phyloP scores from a whole-genome alignment of 2,329 filamentous ascomycete genomes.

The Exophiala alcalophila region DNA sequence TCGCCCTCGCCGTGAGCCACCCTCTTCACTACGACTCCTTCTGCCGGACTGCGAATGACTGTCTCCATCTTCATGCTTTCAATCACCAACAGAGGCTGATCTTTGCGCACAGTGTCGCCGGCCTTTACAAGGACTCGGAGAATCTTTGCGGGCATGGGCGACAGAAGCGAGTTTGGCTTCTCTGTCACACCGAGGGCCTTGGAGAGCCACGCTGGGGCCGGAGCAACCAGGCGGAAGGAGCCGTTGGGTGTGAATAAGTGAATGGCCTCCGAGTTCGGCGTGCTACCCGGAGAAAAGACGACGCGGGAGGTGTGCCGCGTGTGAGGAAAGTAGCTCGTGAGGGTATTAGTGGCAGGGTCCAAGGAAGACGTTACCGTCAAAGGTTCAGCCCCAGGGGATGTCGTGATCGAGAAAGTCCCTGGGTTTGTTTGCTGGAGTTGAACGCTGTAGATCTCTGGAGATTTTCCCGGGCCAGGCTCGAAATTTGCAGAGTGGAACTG shows the following conservation, averaged over 20 bases:
- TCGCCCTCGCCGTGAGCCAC: conserved; percentile 75
- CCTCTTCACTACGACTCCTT: conserved; percentile 64
- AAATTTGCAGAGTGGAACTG: conserved; percentile 27
- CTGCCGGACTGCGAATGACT: conserved; percentile 72
- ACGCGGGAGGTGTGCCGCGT: conserved; percentile 78
- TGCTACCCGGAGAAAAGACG: conserved; percentile 43
- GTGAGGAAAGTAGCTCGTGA: conserved; percentile 77
- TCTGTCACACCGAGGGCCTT: conserved; percentile 84
- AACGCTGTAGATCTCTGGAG: conserved; percentile 37
- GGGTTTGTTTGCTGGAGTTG: conserved; percentile 52
- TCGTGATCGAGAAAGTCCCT: conserved; percentile 48
- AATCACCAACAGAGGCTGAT: conserved; percentile 83
- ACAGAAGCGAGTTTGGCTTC: conserved; percentile 74
- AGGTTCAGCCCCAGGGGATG: conserved; percentile 39
- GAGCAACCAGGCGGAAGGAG: conserved; percentile 56
- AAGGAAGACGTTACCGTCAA: conserved; percentile 49
- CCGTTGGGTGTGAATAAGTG: conserved; percentile 72
- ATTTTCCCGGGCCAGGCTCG: conserved; percentile 24
- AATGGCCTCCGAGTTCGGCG: conserved; percentile 46
- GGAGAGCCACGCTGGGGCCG: conserved; percentile 73
- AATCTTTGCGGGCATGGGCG: conserved; percentile 98
- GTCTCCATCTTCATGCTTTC: conserved; percentile 93
- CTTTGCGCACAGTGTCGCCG: conserved; percentile 79
- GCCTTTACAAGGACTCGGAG: conserved; percentile 82
- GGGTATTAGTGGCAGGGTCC: conserved; percentile 44